These are phyloP conservation scores for Fusarium avenaceum DNA, from an alignment of 2,329 filamentous ascomycete species.

Conservation along the genomic window DNA sequence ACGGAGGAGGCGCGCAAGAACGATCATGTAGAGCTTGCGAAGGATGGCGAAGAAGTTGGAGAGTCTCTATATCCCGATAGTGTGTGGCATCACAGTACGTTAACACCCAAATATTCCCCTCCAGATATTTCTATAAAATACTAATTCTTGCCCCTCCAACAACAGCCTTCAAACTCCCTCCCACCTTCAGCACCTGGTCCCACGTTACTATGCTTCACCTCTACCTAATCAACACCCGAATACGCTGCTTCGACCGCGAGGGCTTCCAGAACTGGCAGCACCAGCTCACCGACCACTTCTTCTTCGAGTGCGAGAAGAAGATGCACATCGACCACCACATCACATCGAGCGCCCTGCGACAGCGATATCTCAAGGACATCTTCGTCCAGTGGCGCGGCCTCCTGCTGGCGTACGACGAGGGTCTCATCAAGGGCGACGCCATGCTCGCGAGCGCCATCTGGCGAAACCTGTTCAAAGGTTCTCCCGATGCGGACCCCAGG, in stretches of 20 bases:
- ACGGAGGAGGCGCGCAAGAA: conserved; percentile 75
- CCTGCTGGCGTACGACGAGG: conserved; percentile 87
- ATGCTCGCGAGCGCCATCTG: conserved; percentile 86
- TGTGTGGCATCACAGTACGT: conserved; percentile 82
- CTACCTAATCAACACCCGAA: conserved; percentile 87
- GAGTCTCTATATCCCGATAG: conserved; percentile 50
- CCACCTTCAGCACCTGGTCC: conserved; percentile 95
- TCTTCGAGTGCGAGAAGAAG: conserved; percentile 86
- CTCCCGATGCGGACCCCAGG: conserved; percentile 65
- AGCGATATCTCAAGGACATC: conserved; percentile 84
- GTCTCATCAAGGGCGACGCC: conserved; percentile 80
- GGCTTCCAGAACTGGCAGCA: conserved; percentile 84
- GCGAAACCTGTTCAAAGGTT: conserved; percentile 90
- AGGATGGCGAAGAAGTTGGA: conserved; percentile 86
- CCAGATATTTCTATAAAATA: too few species aligned
- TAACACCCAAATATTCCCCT: not conserved
- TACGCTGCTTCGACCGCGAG: conserved; percentile 81
- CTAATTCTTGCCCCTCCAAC: conserved; percentile 7
- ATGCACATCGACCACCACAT: conserved; percentile 86
- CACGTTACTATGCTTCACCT: conserved; percentile 97
- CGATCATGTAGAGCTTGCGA: conserved; percentile 76
- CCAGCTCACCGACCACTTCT: conserved; percentile 95
- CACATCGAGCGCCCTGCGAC: conserved; percentile 69
- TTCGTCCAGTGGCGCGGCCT: conserved; percentile 94
- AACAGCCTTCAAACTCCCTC: conserved; percentile 80